Base-by-base conservation (phyloP, 768 basidiomycete species). In the Xanthoconium purpureum region DNA sequence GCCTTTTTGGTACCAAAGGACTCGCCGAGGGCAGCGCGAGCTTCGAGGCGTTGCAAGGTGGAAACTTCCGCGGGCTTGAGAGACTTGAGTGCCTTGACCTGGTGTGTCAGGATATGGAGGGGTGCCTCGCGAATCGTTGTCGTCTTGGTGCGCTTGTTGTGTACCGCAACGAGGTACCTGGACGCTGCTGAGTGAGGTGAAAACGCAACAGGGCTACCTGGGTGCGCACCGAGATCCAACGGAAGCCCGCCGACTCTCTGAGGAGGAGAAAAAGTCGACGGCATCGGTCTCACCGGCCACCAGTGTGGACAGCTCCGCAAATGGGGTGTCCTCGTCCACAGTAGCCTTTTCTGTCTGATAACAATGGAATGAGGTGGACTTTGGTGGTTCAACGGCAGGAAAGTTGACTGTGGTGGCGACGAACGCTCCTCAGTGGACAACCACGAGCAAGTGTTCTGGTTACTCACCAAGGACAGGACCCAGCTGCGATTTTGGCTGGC, bases 1-100 rank as follows among this genome's bases (percentile, higher is more conserved):
- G 94, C 92, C 69, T 97, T 98, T 75, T 94, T 91, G 28, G 94
- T 96, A 20, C 96, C 96, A 61, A 99, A 99, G 1, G 89, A 84
- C 70, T 94, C 88, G 33, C 96, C 94, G 2, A 99, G 82, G n/a
- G 83, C 78, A 52, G 82, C 89, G 40, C 87, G 80, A 15, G 87
- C 87, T 49, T 85, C 79, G 39, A 80, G 74, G 56, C 85, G 80
- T 46, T 77, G 62, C 47, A 82, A 74, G 10, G 76, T 71, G 15
- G 84, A 79, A 9, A 80, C 79, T 13, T 77, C 73, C 5, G 80
- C 72, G 14, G 82, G 75, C 17, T 78, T 70, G 38, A 84, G 75
- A 35, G 80, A 79, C 72, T 94, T 94, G 45, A 96, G 78, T 9
- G 88, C 84, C 71, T 96, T 98, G 56, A 96, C 91, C 24, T 85